These are phyloP conservation scores for Lentinula guzmanii DNA, from an alignment of 768 basidiomycete genomes.

Conservation along the genomic window DNA sequence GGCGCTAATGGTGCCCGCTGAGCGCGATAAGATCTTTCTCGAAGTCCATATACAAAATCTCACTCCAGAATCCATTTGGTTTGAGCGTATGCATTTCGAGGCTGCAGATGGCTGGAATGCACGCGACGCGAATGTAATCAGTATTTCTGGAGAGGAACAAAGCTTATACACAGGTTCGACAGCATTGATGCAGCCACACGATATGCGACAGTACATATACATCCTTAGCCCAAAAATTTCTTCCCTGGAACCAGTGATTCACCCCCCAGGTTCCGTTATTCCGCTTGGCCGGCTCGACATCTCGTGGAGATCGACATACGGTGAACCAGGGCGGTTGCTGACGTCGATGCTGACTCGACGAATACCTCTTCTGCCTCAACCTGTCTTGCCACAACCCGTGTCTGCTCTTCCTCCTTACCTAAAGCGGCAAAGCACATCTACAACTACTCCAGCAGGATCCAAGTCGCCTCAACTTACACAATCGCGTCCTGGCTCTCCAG, in stretches of 20 bases:
- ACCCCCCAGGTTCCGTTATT: slow-evolving; percentile 64
- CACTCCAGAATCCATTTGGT: slow-evolving; percentile 69
- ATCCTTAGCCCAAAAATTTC: slow-evolving; percentile 53
- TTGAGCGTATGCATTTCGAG: slow-evolving; percentile 78
- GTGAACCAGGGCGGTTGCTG: slow-evolving; percentile 80
- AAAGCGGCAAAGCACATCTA: slow-evolving; percentile 37
- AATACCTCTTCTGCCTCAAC: slow-evolving; percentile 49
- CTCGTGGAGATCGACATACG: slow-evolving; percentile 79
- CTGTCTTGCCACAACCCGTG: slow-evolving; percentile 37
- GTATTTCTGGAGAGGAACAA: slow-evolving; percentile 19
- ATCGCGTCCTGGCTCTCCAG: slow-evolving; percentile 54
- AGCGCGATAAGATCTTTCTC: slow-evolving; percentile 81
- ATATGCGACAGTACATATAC: slow-evolving; percentile 85
- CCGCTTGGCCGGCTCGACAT: slow-evolving; percentile 87
- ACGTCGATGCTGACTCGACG: slow-evolving; percentile 86
- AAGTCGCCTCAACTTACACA: slow-evolving; percentile 51
- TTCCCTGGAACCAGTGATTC: slow-evolving; percentile 39
- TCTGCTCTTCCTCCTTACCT: slow-evolving; percentile 77
- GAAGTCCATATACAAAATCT: slow-evolving; percentile 92
- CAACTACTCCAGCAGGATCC: slow-evolving; percentile 40
- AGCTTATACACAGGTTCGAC: slow-evolving; percentile 55
- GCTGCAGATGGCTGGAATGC: slow-evolving; percentile 62
- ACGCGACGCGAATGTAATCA: slow-evolving; percentile 45
- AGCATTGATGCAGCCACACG: slow-evolving; percentile 77
- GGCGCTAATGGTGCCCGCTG: slow-evolving; percentile 52